A percentile compares a stretch with the other conserved stretches of the same genome.
Conservation (phyloP, 2,329 filamentous ascomycete genomes). For the Plenodomus tracheiphilus region DNA sequence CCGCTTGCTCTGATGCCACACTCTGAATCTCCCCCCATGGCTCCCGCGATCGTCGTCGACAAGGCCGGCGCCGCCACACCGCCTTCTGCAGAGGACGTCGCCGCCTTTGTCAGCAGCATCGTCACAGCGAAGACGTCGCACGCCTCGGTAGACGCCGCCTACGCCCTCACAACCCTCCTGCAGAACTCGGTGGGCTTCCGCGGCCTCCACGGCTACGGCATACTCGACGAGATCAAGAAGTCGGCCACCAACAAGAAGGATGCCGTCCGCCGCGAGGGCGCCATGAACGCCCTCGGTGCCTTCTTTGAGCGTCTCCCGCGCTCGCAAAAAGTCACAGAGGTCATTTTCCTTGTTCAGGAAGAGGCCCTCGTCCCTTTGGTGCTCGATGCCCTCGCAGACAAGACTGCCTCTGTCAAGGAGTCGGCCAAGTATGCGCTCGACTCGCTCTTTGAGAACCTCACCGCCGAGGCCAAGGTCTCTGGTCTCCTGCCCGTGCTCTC, state of each 20-base stretch:
- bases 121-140: slow-evolving; percentile 58
- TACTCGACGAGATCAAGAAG: slow-evolving; percentile 69
- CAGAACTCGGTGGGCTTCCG: slow-evolving; percentile 67
- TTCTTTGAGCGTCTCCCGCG: slow-evolving; percentile 87
- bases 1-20: slow-evolving; percentile 50
- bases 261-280: slow-evolving; percentile 79
- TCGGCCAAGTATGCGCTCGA: slow-evolving; percentile 94
- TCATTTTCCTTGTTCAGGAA: slow-evolving; percentile 80
- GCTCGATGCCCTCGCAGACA: slow-evolving; percentile 86
- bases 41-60: slow-evolving; percentile 51
- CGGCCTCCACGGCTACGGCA: slow-evolving; percentile 63
- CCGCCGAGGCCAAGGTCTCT: slow-evolving; percentile 78
- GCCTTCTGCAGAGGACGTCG: slow-evolving; percentile 53
- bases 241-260: slow-evolving; percentile 93
- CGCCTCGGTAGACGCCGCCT: slow-evolving; percentile 64
- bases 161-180: slow-evolving; percentile 65
- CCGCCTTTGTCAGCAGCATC: slow-evolving; percentile 48
- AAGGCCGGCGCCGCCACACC: slow-evolving; percentile 47
- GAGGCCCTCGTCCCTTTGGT: slow-evolving; percentile 71
- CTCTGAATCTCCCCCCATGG: slow-evolving; percentile 55
- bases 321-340: slow-evolving; percentile 76
- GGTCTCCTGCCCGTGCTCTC: slow-evolving; percentile 78
- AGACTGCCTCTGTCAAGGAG: slow-evolving; percentile 84
- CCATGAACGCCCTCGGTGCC: slow-evolving; percentile 92
- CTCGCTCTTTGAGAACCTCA: slow-evolving; percentile 77